Conservation (phyloP, 108 stramenopile species). For the Heterococcus sp. region DNA sequence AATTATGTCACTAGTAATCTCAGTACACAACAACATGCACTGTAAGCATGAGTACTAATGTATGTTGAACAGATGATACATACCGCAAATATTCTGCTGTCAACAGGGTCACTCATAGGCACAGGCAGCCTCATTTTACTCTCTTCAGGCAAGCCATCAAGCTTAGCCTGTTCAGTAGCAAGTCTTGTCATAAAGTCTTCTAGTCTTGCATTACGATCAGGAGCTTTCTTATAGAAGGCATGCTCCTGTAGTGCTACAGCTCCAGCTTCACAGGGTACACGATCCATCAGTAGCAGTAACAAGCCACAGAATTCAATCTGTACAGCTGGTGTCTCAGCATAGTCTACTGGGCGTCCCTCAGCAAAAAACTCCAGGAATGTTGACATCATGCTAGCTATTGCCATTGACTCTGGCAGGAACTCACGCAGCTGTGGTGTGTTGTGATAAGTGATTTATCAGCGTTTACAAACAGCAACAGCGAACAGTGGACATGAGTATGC, state of each 20-base stretch:
- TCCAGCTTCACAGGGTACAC: not conserved
- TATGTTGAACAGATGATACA: too few species aligned
- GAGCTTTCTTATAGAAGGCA: slow-evolving; percentile 21
- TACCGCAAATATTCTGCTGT: not conserved
- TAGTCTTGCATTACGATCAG: slow-evolving; percentile 13
- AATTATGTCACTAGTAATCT: too few species aligned
- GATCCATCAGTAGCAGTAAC: slow-evolving; percentile 29
- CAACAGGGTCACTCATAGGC: not conserved
- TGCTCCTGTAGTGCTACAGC: slow-evolving; percentile 2
- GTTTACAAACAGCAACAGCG: too few species aligned
- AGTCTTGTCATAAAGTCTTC: slow-evolving; percentile 10
- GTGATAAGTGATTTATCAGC: too few species aligned
- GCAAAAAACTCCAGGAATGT: slow-evolving; percentile 37
- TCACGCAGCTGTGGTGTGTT: slow-evolving; percentile 25
- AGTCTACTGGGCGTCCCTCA: slow-evolving; percentile 7
- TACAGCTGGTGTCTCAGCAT: slow-evolving; percentile 31
- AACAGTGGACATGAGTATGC: too few species aligned
- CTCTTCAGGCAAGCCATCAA: slow-evolving; percentile 22
- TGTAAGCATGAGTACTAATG: too few species aligned
- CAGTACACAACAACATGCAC: too few species aligned
- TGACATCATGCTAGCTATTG: slow-evolving; percentile 23
- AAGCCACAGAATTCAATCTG: slow-evolving; percentile 44
- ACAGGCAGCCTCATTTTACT: slow-evolving; percentile 33
- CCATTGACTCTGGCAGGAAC: slow-evolving; percentile 39
- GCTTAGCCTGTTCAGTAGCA: slow-evolving; percentile 1